Base-by-base conservation (phyloP, 1,284 basidiomycete genomes). In the Fomitopsis palustris region DNA sequence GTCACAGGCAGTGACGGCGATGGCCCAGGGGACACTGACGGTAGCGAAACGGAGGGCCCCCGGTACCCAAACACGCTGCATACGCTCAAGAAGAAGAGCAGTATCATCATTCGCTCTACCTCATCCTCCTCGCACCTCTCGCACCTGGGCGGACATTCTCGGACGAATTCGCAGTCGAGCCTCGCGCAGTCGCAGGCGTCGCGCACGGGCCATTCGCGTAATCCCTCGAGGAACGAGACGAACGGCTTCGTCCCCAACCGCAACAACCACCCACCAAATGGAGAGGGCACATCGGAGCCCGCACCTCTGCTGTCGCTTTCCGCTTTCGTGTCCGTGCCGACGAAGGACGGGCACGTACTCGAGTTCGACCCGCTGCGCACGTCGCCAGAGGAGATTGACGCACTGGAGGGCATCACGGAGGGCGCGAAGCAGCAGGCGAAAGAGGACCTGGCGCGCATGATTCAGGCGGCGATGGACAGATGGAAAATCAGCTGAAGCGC, bases 351-450 rank as follows among this genome's bases (percentile, higher is more conserved):
- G 0, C 86, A 87, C 65, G 69, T 89, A 12, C 77, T 93, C n/a
- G 88, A 90, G 72, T 90, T 93, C 64, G 87, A 92, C 65, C 88
- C 90, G 5, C 73, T 92, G 47, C 78, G 80, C 54, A 88, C 89
- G 1, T 87, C 87, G 0, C 88, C 88, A 0, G 77, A 80, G 2
- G 78, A 86, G 45, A 74, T 92, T 38, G 88, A 92, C 64, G 83
- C 81, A 45, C 75, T 92, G 12, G 85, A 89, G 59, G 89, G 88
- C 3, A 88, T 92, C 59, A 83, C 88, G 0, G 83, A 87, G 58
- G 88, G 86, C 65, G 88, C 90, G 38, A 92, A 92, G 79, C 89
- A 88, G 69, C 84, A 89, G 65, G 89, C 88, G 14, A 84, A 83
- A 65, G 81, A 85, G 54, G 90, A 92, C 63, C 88, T 92, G 82